Percentiles rank a stretch among this genome's conserved stretches.
Conservation (phyloP, 202 grass and related monocot genomes). For the Cymbopogon flexuosus region DNA sequence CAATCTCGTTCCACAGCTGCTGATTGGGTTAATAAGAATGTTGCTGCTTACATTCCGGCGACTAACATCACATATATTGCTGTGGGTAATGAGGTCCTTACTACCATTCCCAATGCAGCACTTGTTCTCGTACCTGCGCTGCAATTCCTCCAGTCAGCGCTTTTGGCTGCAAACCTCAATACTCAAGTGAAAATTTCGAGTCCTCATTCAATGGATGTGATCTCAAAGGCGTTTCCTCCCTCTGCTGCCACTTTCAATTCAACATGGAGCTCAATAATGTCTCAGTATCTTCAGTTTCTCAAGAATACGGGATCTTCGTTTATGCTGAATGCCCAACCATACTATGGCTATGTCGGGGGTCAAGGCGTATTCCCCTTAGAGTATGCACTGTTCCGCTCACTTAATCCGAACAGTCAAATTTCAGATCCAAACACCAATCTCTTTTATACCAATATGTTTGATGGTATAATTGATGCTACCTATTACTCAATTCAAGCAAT, state of each 20-base stretch:
- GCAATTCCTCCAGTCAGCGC: conserved; percentile 81
- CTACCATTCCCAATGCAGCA: conserved; percentile 71
- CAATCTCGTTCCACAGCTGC: conserved; percentile 74
- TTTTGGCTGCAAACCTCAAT: conserved; percentile 90
- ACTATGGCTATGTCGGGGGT: conserved; percentile 77
- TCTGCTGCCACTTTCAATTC: conserved; percentile 94
- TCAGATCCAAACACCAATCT: conserved; percentile 83
- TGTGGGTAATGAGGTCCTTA: conserved; percentile 87
- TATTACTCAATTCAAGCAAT: conserved; percentile 90
- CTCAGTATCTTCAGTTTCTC: conserved; percentile 76
- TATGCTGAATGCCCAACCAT: conserved; percentile 95
- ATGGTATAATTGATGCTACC: conserved; percentile 82
- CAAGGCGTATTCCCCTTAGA: conserved; percentile 89
- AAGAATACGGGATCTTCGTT: conserved; percentile 73
- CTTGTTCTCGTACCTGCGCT: conserved; percentile 81
- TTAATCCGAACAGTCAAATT: conserved; percentile 72
- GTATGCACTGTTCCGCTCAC: conserved; percentile 72
- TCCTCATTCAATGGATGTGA: conserved; percentile 81
- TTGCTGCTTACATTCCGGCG: conserved; percentile 62
- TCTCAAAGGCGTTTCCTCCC: conserved; percentile 79
- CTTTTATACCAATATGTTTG: conserved; percentile 96
- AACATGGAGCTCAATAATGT: conserved; percentile 75
- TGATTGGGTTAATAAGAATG: conserved; percentile 92
- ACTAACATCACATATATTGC: conserved; percentile 97
- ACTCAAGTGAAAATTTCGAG: conserved; percentile 79